Evolutionary conservation across 2,329 filamentous ascomycete species (phyloP).

Genomic region (Xylaria arbuscula): DNA sequence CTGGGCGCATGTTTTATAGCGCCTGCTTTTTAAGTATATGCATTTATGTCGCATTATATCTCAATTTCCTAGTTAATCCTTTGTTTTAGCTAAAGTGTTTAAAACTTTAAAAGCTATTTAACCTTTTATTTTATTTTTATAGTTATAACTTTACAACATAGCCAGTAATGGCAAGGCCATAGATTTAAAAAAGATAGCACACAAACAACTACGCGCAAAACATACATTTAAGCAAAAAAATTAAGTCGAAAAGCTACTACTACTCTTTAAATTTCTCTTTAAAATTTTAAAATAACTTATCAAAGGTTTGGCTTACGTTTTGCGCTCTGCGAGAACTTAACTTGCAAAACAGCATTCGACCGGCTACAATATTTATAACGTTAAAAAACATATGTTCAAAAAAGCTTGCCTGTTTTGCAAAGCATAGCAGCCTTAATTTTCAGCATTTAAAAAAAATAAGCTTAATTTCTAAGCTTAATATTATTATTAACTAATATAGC

Average conservation of each 20-base stretch:
- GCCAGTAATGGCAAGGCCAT: conserved; percentile 20
- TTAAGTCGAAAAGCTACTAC: conserved; percentile 12
- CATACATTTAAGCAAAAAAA: conserved; percentile 17
- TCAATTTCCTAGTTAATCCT: background rate
- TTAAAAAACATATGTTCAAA: background rate
- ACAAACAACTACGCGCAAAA: conserved; percentile 8
- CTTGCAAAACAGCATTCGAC: conserved; percentile 38
- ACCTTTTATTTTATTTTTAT: conserved; percentile 5
- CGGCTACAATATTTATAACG: background rate
- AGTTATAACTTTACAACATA: background rate
- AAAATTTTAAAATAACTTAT: conserved; percentile 47
- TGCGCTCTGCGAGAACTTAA: conserved; percentile 47
- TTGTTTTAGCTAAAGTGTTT: background rate
- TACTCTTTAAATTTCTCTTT: conserved; percentile 14
- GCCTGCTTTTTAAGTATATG: background rate
- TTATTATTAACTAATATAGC: conserved; percentile 6
- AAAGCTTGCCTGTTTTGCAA: conserved; percentile 45
- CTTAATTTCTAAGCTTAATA: conserved; percentile 18
- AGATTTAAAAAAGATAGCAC: conserved; percentile 15
- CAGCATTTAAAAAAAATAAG: conserved; percentile 50
- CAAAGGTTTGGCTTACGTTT: conserved; percentile 45
- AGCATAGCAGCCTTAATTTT: conserved; percentile 51
- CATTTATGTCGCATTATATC: conserved; percentile 3
- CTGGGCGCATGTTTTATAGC: too few relatives aligned
- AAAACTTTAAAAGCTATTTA: conserved; percentile 11